Conservation (phyloP, 306 rosid genomes). For the Dicorynia guianensis region DNA sequence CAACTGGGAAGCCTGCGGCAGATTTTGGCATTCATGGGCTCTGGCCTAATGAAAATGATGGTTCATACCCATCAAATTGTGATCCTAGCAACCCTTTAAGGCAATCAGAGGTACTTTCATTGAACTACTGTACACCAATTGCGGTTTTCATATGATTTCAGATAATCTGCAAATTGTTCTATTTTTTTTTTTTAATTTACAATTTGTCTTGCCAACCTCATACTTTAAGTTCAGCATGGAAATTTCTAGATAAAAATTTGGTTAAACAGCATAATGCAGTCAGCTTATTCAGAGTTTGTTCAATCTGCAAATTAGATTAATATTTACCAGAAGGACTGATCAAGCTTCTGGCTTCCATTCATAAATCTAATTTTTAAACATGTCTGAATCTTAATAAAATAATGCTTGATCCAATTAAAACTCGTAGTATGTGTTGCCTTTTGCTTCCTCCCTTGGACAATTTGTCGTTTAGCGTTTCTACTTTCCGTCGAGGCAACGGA, state of each 20-base stretch:
- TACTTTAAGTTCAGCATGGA: neutral
- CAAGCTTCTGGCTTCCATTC: neutral
- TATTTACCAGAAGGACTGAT: neutral
- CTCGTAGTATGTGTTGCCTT: neutral
- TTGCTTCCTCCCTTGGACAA: neutral
- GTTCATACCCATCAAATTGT: conserved; percentile 57
- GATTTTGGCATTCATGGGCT: conserved; percentile 66
- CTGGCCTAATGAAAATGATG: conserved; percentile 59
- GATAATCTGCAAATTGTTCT: neutral
- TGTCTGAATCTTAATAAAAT: neutral
- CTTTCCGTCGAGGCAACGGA: neutral
- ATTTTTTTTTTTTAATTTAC: neutral
- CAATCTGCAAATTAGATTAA: neutral
- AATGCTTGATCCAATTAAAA: neutral
- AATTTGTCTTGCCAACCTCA: neutral
- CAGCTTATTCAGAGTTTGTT: neutral
- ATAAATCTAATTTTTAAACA: neutral
- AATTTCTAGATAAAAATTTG: neutral
- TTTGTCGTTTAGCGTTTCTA: neutral
- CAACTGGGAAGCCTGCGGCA: conserved; percentile 59
- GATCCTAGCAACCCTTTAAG: conserved; percentile 53
- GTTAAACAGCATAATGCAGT: neutral
- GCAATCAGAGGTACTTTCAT: conserved; percentile 48
- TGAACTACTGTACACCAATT: neutral
- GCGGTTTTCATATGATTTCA: neutral